Base-by-base conservation (phyloP, 352 stramenopile species). In the Pythium sp. region DNA sequence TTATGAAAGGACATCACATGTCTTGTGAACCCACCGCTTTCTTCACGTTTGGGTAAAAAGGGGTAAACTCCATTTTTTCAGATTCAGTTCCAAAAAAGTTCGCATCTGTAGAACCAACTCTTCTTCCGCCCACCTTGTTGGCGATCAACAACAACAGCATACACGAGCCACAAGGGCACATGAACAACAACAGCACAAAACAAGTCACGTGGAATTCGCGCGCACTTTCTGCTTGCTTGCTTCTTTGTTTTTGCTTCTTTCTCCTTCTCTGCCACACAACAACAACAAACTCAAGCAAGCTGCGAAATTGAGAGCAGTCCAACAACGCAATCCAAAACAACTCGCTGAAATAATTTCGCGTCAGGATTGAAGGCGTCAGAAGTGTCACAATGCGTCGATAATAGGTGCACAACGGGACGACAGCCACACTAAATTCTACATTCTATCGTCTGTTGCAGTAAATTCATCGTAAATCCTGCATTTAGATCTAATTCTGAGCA, bases 331-430 rank as follows among this genome's bases (percentile, higher is more conserved):
- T 47, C 41, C 14, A 47, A 47, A n/a, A n/a, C 5, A 47, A 8
- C 43, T 18, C 15, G 43, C 43, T 57, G 53, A 58, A 58, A 58
- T 36, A 58, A 20, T 36, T 58, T 58, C 53, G 53, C 53, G 53
- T 34, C 26, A 30, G 18, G 30, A 58, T 36, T 15, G 41, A 34
- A 26, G 28, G 24, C 49, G 11, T 32, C 49, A 30, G 49, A 56
- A 32, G 22, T 58, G 53, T 58, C 53, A 58, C 53, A 58, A 58
- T 36, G 53, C 53, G 53, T 30, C 53, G 53, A 58, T 58, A 58
- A 12, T 58, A 32, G 53, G 53, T 58, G 53, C 26, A 22, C 53
- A 58, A 58, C 20, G 20, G 24, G 24, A 58, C 53, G 53, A 58
- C 24, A 11, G 8, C 24, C 51, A 12, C 22, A 28, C 28, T 58